Evolutionary conservation across 73 alveolate genomes (phyloP).

Genomic region (Stentor roeselii): DNA sequence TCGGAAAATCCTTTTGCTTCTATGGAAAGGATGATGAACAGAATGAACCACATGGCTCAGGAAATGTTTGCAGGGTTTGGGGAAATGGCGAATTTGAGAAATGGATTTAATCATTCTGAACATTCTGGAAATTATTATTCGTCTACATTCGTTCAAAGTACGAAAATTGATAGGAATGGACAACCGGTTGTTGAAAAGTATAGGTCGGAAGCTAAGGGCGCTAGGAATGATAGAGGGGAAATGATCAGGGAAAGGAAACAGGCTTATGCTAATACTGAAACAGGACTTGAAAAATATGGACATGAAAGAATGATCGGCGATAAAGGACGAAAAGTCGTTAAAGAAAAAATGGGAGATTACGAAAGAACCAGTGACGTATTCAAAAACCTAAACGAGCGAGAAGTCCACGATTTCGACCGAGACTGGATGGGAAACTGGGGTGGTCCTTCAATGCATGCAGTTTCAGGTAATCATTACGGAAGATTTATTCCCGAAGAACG

Average conservation of each 20-base stretch:
- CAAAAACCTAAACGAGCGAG: constrained; percentile 54
- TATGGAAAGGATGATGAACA: background rate
- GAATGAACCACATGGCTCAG: background rate
- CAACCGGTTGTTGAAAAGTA: constrained; percentile 56
- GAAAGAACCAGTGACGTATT: constrained; percentile 47
- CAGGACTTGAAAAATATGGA: constrained; percentile 85
- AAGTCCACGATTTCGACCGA: constrained; percentile 43
- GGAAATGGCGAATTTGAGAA: background rate
- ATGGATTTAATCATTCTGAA: no score
- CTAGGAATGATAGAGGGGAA: constrained; percentile 55
- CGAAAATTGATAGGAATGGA: constrained; percentile 34
- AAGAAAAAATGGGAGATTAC: constrained; percentile 50
- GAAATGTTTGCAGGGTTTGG: no score
- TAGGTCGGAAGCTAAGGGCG: constrained; percentile 48
- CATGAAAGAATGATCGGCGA: constrained; percentile 81
- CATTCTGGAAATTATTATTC: background rate
- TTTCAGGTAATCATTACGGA: constrained; percentile 4
- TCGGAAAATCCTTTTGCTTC: background rate
- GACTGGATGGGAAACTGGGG: constrained; percentile 41
- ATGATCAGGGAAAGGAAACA: constrained; percentile 79
- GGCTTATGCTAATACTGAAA: constrained; percentile 77
- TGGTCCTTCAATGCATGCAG: background rate
- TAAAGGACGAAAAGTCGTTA: constrained; percentile 72
- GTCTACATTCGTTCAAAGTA: background rate
- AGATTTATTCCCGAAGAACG: background rate